Percentiles rank a stretch among this genome's conserved stretches.
Conservation (phyloP, 2,329 filamentous ascomycete genomes). For the Aspergillus fijiensis region DNA sequence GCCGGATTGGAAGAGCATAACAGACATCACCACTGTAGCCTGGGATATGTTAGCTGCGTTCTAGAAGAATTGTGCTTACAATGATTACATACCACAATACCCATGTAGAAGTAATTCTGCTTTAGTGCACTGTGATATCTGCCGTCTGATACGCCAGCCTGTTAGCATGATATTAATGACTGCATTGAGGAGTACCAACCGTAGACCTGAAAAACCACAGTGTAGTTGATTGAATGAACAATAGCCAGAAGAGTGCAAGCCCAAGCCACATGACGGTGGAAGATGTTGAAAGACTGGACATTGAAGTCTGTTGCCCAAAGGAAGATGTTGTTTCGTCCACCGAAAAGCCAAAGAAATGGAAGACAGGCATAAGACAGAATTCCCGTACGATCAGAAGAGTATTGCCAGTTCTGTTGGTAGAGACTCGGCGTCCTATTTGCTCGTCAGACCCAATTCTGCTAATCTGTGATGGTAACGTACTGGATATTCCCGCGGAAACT, state of each 20-base stretch:
- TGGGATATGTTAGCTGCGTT: neutral
- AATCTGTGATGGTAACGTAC: constrained; percentile 1
- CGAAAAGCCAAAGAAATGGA: constrained; percentile 63
- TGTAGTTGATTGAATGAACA: constrained; percentile 61
- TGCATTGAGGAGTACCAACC: neutral
- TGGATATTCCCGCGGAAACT: constrained; percentile 15
- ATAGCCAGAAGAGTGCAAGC: constrained; percentile 60
- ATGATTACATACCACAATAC: constrained; percentile 23
- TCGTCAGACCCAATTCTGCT: neutral
- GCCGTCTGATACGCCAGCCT: neutral
- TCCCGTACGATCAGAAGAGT: constrained; percentile 61
- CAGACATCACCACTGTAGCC: constrained; percentile 1
- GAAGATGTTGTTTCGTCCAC: constrained; percentile 62
- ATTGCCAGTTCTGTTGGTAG: constrained; percentile 41
- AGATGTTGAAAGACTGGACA: constrained; percentile 62
- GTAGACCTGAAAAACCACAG: constrained; percentile 29
- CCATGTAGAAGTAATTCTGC: constrained; percentile 15
- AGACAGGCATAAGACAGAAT: constrained; percentile 63
- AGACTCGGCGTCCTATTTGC: constrained; percentile 2
- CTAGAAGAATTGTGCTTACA: no score
- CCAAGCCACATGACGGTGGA: constrained; percentile 64
- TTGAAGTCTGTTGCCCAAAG: constrained; percentile 66
- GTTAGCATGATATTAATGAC: neutral
- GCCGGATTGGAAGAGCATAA: constrained; percentile 5
- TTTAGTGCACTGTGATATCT: constrained; percentile 1